Conservation (phyloP, 1,139 yeast species). For the Pneumocystis jirovecii region DNA sequence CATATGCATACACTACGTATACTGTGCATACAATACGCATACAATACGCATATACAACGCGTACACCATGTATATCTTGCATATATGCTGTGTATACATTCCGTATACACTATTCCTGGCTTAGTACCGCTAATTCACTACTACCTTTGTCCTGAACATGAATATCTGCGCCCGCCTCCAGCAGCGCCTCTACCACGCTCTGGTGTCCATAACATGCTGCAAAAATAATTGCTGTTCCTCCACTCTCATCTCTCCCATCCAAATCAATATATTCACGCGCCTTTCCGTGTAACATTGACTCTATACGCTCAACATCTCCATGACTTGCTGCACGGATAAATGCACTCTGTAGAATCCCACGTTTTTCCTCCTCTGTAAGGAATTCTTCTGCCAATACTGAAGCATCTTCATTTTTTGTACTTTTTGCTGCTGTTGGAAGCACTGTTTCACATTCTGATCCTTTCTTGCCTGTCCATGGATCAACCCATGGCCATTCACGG, state of each 20-base stretch:
- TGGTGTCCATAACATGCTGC: slow-evolving; percentile 31
- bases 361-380: slow-evolving; percentile 3
- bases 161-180: slow-evolving; percentile 27
- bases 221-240: slow-evolving; percentile 28
- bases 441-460: neutral
- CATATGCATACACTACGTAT: too few relatives aligned
- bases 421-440: neutral
- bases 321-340: slow-evolving; percentile 25
- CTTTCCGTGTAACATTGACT: slow-evolving; percentile 20
- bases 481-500: neutral
- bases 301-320: slow-evolving; percentile 23
- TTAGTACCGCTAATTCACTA: too few relatives aligned
- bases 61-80: too few relatives aligned
- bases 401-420: neutral
- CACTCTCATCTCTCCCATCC: slow-evolving; percentile 26
- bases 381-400: neutral
- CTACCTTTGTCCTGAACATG: slow-evolving; percentile 26
- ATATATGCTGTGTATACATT: too few relatives aligned
- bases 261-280: slow-evolving; percentile 20
- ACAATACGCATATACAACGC: too few relatives aligned
- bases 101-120: neutral
- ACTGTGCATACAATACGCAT: too few relatives aligned
- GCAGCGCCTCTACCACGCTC: slow-evolving; percentile 25
- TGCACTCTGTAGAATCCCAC: slow-evolving; percentile 17
- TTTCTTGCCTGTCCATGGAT: neutral